Evolutionary conservation across 2,329 filamentous ascomycete species (phyloP), one percentile per base, ranked within the genome.

Genomic region (Rutstroemia sp.): DNA sequence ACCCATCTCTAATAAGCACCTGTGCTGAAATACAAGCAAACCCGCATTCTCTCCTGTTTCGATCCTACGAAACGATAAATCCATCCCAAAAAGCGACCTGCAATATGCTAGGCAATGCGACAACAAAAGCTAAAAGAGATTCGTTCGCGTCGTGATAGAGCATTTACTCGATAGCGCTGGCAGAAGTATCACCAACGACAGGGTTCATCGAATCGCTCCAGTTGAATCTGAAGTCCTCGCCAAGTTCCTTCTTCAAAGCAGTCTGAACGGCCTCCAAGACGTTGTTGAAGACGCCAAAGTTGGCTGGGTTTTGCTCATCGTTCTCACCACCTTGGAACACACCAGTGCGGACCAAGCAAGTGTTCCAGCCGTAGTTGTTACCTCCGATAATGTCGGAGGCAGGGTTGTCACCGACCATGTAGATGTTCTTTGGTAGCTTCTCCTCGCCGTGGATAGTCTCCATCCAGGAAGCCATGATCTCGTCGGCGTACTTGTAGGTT

Each of bases 361-460:
- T 90, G 74, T 90, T 90, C 87, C 87, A 90, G 59, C 85, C 85
- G 71, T 90, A 89, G 79, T 85, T 87, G 78, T 90, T 90, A 60
- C 86, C 87, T 60, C 87, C 87, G 61, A 87, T 78, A 66, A 89
- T 88, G 69, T 89, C 86, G 25, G 83, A 87, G 25, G 83, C 82
- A 6, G 85, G 86, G 75, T 88, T 89, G 72, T 89, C 86, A 62
- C 86, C 86, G 55, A 89, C 75, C 86, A 89, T 89, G 78, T 89
- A 89, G 70, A 88, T 77, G 73, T 88, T 86, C 70, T 81, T 70
- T 41, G 54, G 54, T 14, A 57, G 37, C 25, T 48, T 46, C 12
- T 46, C 54, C 71, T 89, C 86, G 67, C 82, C 82, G 76, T 90
- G 86, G 62, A 90, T 81, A 65, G 82, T 76, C 64, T 86, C 85